phyloP scores from a whole-genome alignment of 2,329 filamentous ascomycete genomes.

The Ceratocystis cubensis region DNA sequence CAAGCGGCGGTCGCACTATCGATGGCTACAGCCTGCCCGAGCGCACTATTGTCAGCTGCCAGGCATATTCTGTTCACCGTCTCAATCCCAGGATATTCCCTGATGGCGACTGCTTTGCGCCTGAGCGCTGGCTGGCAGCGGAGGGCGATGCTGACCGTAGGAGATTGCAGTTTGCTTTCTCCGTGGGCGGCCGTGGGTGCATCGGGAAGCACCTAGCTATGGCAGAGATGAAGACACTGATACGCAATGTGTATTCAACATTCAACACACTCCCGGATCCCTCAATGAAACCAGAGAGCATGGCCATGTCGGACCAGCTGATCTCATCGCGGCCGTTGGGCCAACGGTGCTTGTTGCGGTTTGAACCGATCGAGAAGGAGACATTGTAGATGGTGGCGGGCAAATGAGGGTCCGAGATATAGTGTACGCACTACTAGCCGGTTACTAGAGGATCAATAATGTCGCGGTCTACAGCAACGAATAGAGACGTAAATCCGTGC shows the following conservation, averaged over 20 bases:
- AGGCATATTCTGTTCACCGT: conserved; percentile 48
- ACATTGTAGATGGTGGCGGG: background rate
- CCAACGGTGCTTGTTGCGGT: conserved; percentile 45
- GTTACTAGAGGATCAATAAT: background rate
- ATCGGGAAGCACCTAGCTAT: conserved; percentile 54
- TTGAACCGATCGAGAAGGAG: conserved; percentile 29
- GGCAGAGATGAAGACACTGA: conserved; percentile 54
- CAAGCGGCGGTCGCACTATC: conserved; percentile 40
- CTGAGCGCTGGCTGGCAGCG: conserved; percentile 68
- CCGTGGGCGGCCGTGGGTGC: conserved; percentile 52
- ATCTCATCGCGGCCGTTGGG: conserved; percentile 52
- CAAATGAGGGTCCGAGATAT: no score
- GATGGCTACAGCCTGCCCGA: conserved; percentile 43
- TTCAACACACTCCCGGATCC: conserved; percentile 44
- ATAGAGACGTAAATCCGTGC: background rate
- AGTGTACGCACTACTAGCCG: background rate
- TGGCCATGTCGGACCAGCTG: conserved; percentile 55
- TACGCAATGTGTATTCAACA: conserved; percentile 48
- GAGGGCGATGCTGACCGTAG: conserved; percentile 61
- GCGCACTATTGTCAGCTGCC: conserved; percentile 46
- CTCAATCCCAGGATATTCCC: conserved; percentile 57
- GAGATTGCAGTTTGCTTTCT: conserved; percentile 52
- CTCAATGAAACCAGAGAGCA: conserved; percentile 42
- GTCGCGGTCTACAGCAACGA: background rate
- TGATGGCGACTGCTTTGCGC: conserved; percentile 63